A percentile compares a stretch with the other conserved stretches of the same genome.
Evolutionary conservation across 164 flowering plant genomes (phyloP).

Genomic region (Sextonia rubra): DNA sequence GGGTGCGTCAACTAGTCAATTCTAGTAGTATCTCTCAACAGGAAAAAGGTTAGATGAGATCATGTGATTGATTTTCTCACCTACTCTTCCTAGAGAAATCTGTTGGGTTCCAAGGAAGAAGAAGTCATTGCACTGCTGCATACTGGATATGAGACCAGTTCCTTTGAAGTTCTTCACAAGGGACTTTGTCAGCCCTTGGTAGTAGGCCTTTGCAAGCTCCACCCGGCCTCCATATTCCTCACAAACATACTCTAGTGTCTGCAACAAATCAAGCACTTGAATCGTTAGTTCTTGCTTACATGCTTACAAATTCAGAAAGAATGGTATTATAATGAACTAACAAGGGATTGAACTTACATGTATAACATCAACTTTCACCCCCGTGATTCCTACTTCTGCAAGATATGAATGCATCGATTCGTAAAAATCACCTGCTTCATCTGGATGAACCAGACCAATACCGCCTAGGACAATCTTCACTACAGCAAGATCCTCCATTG

Average conservation of each 20-base stretch:
- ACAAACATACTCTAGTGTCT: constrained; percentile 65
- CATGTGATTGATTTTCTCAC: constrained; percentile 29
- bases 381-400: constrained; percentile 59
- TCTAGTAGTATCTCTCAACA: too few relatives aligned
- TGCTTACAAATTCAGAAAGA: background rate
- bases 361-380: constrained; percentile 84
- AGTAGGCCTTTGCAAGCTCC: constrained; percentile 72
- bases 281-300: background rate
- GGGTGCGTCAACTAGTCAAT: background rate
- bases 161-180: constrained; percentile 73
- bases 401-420: constrained; percentile 82
- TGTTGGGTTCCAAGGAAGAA: constrained; percentile 80
- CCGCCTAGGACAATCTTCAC: constrained; percentile 69
- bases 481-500: constrained; percentile 80
- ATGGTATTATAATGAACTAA: background rate
- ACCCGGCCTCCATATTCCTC: constrained; percentile 84
- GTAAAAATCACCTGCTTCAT: constrained; percentile 62
- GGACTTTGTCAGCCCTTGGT: constrained; percentile 59
- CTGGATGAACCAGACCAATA: constrained; percentile 73
- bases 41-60: background rate
- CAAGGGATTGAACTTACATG: constrained; percentile 42
- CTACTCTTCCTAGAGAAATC: constrained; percentile 80
- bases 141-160: constrained; percentile 73
- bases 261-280: constrained; percentile 7
- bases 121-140: constrained; percentile 93